A percentile compares a stretch with the other conserved stretches of the same genome.
phyloP scores from a whole-genome alignment of 164 flowering plant species.

The Stephania yunnanensis region DNA sequence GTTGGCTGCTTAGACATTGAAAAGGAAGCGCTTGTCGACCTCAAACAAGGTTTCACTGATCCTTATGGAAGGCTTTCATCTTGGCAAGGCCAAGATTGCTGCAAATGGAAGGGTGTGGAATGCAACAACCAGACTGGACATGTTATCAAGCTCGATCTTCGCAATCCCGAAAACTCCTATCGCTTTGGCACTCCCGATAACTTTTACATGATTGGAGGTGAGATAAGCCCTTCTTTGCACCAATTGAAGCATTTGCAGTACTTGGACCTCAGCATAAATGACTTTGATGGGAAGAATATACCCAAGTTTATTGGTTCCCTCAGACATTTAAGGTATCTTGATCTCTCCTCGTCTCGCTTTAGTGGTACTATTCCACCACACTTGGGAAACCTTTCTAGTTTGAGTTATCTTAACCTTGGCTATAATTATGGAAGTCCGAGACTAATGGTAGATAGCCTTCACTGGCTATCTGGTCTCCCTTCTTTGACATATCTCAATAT shows the following conservation, averaged over 20 bases:
- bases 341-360: slow-evolving; percentile 5
- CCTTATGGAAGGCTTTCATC: slow-evolving; percentile 3
- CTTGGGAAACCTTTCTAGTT: slow-evolving; percentile 17
- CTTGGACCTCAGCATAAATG: slow-evolving; percentile 15
- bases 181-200: neutral
- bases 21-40: slow-evolving; percentile 2
- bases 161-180: neutral
- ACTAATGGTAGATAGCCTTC: slow-evolving; percentile 5
- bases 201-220: neutral
- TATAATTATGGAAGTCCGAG: neutral
- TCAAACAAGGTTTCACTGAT: slow-evolving; percentile 6
- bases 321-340: slow-evolving; percentile 6
- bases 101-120: neutral
- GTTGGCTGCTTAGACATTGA: neutral
- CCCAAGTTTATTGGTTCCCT: slow-evolving; percentile 15
- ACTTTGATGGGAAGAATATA: neutral
- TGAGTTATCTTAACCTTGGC: neutral
- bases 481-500: slow-evolving; percentile 9
- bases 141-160: slow-evolving; percentile 5
- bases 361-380: slow-evolving; percentile 9
- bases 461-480: slow-evolving; percentile 12
- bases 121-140: slow-evolving; percentile 5
- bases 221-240: slow-evolving; percentile 8
- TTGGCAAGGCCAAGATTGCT: slow-evolving; percentile 5
- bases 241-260: slow-evolving; percentile 10